Base-by-base conservation (phyloP, 169 alveolate genomes). In the Cryptosporidium parvum region DNA sequence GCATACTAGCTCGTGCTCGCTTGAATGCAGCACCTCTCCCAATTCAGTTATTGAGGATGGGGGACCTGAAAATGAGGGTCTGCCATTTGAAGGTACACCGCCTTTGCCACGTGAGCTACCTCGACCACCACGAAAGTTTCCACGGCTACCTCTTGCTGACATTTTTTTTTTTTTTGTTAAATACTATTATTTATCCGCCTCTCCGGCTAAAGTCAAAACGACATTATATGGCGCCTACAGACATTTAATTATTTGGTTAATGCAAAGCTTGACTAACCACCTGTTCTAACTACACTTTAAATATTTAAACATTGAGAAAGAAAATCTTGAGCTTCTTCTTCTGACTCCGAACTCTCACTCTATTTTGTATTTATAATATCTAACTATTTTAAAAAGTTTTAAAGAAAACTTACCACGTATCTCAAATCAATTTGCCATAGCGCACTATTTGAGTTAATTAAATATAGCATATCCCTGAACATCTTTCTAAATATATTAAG, bases 1-100 rank as follows among this genome's bases (percentile, higher is more conserved):
- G 69, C 95, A 94, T n/a, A 97, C 95, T 85, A 97, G 87, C 85
- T 96, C 96, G 56, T 94, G 94, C 92, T 97, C 99, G 85, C 98
- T 96, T 44, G 94, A 95, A 89, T 97, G 99, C 86, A 94, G 51
- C 68, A 97, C 95, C 16, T 94, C 95, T 26, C 98, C 98, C 16
- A 95, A 95, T 91, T 95, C 92, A 39, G 84, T 91, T 84, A 95
- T 93, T 91, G 91, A 93, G 68, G 92, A 91, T 45, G 96, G 96
- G 33, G 94, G 93, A 18, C 93, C 94, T 35, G 91, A 93, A 85
- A 92, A 85, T 56, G 85, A 69, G 52, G 91, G 93, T 70, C 93
- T 92, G 68, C 84, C 71, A 61, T 92, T 42, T 5, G 92, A 59
- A 75, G 85, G 29, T 39, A 6, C 21, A 51, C 86, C 86, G 2